A percentile compares a stretch with the other conserved stretches of the same genome.
Conservation (phyloP, 768 basidiomycete genomes). For the Termitomyces sp. region DNA sequence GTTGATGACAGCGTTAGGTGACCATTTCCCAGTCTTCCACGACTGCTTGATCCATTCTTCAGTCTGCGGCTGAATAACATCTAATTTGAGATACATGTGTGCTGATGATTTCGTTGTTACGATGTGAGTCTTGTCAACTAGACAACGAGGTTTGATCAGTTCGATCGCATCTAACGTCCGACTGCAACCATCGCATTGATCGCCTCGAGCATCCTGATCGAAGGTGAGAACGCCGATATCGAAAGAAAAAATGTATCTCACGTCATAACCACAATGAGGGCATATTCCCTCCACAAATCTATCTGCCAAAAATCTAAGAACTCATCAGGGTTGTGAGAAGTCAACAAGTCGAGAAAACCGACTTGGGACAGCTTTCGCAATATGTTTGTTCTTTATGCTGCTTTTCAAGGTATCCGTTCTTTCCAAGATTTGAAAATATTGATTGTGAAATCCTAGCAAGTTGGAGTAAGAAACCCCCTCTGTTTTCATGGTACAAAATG, state of each 20-base stretch:
- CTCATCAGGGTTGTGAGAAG: not conserved
- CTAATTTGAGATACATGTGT: conserved; percentile 90
- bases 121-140: conserved; percentile 74
- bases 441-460: conserved; percentile 76
- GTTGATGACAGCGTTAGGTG: conserved; percentile 87
- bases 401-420: conserved; percentile 70
- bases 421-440: conserved; percentile 79
- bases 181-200: conserved; percentile 94
- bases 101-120: conserved; percentile 73
- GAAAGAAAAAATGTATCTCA: conserved; percentile 22
- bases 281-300: conserved; percentile 98
- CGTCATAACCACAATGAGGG: conserved; percentile 86
- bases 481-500: not conserved
- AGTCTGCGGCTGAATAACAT: conserved; percentile 72
- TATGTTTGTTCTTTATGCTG: conserved; percentile 92
- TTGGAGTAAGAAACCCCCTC: not conserved
- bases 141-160: conserved; percentile 91
- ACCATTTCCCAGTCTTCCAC: conserved; percentile 85
- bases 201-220: conserved; percentile 86
- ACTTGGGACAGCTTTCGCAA: conserved; percentile 89
- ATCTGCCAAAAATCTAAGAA: conserved; percentile 83
- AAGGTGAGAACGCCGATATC: not conserved
- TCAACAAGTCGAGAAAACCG: conserved; percentile 14
- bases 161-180: conserved; percentile 92
- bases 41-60: conserved; percentile 87